Base-by-base conservation (phyloP, 148 eudicot species). In the Hydrangea macrophylla region DNA sequence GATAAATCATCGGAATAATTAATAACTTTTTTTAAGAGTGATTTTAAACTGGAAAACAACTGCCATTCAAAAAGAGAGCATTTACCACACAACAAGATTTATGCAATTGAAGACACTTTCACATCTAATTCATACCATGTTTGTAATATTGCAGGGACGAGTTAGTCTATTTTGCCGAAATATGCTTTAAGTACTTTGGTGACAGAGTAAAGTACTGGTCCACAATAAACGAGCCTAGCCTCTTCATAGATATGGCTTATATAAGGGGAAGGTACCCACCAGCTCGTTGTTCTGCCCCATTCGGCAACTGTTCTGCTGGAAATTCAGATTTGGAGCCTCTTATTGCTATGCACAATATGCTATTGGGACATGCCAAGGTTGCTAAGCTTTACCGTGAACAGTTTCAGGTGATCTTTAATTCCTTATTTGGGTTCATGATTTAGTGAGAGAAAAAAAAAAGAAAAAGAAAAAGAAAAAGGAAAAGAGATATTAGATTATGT, bases 151-250 rank as follows among this genome's bases (percentile, higher is more conserved):
- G 33, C 44, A 91, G 97, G 80, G 90, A 91, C 26, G 97, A 91
- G 44, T 91, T 73, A 73, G 65, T 80, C 2, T 56, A 78, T 68
- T 88, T 76, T 67, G 92, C 96, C 5, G 78, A 77, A 63, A 80
- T 69, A 45, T 92, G 98, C 73, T 92, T 92, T 23, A 68, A 78
- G 70, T 70, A 65, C 56, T 92, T 92, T 70, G 96, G 88, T 15
- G 90, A 92, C 20, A 73, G 92, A 66, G 96, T 92, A 30, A 90
- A 81, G 83, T 40, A 86, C 39, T 92, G 98, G 98, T 55, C 55
- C 3, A 87, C 96, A 0, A 88, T 92, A 73, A 92, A 90, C 17
- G 98, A 92, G 58, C 96, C 98, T 30, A 90, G 88, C 64, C 40
- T 92, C 39, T 70, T 75, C 24, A 23, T 84, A 0, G 68, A 58